phyloP scores from a whole-genome alignment of 139 green algal genomes.

The Microglena sp. region DNA sequence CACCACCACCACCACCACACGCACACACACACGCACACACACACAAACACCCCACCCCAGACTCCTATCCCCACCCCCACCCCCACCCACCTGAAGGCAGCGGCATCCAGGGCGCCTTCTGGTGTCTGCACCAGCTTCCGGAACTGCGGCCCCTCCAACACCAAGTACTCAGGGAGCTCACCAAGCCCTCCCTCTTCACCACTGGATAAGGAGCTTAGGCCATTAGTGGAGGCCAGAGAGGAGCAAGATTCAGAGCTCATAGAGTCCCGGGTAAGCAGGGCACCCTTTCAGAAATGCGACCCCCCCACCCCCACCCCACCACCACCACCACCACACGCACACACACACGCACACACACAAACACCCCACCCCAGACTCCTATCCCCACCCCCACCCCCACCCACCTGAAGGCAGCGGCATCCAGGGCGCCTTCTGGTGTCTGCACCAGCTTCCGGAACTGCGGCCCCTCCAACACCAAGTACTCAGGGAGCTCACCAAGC shows the following conservation, averaged over 20 bases:
- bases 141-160: conserved; percentile 62
- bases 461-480: conserved; percentile 49
- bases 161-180: conserved; percentile 8
- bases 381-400: too few relatives aligned
- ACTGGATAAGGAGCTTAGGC: too few relatives aligned
- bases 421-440: conserved; percentile 41
- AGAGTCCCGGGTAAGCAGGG: conserved; percentile 48
- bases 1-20: too few relatives aligned
- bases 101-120: conserved; percentile 50
- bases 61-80: too few relatives aligned
- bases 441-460: conserved; percentile 50
- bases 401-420: conserved; percentile 39
- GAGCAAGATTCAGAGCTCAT: conserved; percentile 39
- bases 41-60: too few relatives aligned
- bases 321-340: too few relatives aligned
- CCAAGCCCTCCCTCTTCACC: too few relatives aligned
- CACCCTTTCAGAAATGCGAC: conserved; percentile 39
- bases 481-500: not conserved
- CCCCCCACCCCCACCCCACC: not conserved
- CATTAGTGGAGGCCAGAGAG: too few relatives aligned
- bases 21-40: too few relatives aligned
- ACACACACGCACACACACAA: too few relatives aligned
- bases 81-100: conserved; percentile 25
- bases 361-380: too few relatives aligned
- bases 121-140: conserved; percentile 31